phyloP scores from a whole-genome alignment of 306 rosid species.

The Crataegus laevigata region DNA sequence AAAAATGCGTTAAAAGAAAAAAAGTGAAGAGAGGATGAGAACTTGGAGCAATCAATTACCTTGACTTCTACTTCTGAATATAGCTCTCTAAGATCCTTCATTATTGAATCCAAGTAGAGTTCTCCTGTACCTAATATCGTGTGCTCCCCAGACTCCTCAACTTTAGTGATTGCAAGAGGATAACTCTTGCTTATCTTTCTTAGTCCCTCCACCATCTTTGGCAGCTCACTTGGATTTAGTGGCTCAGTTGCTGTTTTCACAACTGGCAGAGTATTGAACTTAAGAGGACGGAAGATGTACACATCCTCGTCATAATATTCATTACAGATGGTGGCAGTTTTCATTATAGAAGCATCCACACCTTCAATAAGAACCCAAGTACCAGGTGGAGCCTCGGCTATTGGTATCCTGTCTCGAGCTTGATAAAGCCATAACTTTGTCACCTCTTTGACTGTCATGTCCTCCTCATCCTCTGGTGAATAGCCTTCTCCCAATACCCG shows the following conservation, averaged over 20 bases:
- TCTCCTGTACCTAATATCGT: conserved; percentile 94
- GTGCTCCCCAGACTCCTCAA: conserved; percentile 98
- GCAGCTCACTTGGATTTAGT: conserved; percentile 93
- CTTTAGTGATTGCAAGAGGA: conserved; percentile 95
- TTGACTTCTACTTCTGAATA: conserved; percentile 99
- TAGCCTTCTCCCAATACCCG: conserved; percentile 97
- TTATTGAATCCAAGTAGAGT: conserved; percentile 95
- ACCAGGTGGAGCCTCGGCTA: conserved; percentile 95
- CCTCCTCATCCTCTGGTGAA: conserved; percentile 98
- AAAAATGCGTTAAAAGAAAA: background rate
- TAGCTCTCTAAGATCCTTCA: conserved; percentile 98
- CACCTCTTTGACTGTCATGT: conserved; percentile 92
- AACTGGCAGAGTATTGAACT: conserved; percentile 89
- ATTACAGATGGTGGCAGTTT: conserved; percentile 88
- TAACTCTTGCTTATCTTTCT: conserved; percentile 98
- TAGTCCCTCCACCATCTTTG: conserved; percentile 99
- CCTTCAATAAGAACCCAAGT: conserved; percentile 98
- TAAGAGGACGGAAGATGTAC: conserved; percentile 88
- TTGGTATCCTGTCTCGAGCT: conserved; percentile 90
- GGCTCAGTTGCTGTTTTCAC: conserved; percentile 99
- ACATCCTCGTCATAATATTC: conserved; percentile 79
- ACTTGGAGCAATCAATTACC: conserved; percentile 30
- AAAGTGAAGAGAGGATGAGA: background rate
- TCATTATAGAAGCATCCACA: conserved; percentile 98
- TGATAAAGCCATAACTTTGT: conserved; percentile 95